Evolutionary conservation across 2,329 filamentous ascomycete species (phyloP), one percentile per base, ranked within the genome.

Genomic region (Penicillium sp.): DNA sequence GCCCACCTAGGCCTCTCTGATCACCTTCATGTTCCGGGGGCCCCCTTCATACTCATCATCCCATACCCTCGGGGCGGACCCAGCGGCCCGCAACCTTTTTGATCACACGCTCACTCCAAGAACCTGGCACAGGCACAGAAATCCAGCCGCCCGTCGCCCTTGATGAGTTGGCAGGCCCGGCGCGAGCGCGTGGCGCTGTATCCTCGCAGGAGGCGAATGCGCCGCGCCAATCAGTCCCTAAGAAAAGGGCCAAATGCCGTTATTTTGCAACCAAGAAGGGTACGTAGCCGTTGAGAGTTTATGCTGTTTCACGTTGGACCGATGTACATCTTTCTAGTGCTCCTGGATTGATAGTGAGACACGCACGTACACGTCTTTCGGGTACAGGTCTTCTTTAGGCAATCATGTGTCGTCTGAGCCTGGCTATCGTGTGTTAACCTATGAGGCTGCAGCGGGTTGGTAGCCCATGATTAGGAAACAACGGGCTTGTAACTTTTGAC

Each of bases 31-130:
- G 2, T 25, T 35, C 30, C 49, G 19, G n/a, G 38, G 14, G 6
- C 37, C 25, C n/a, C 19, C 16, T 19, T 30, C 19, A 22, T n/a
- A 53, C 13, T 22, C 40, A 43, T 55, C 22, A 38, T 22, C 38
- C 26, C 3, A 11, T 38, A 7, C 19, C 19, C 22, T n/a, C 28
- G 42, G 53, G 14, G 40, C 28, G 64, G 59, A 59, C 63, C 61
- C 52, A 43, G 60, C 68, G 67, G 67, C 61, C 68, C 68, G 68
- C 61, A 71, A 65, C 59, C 61, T 67, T 67, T 69, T 60, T 63
- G 70, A 68, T 75, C 73, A 75, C 72, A 75, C 72, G 73, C 71
- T 73, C 69, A 73, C 61, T 37, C 46, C 19, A 38, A 64, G 66
- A 69, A 68, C 61, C 64, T 58, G 65, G 66, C 59, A 65, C 64